Base-by-base conservation (phyloP, 331 rosid genomes). In the Acacia concinna region DNA sequence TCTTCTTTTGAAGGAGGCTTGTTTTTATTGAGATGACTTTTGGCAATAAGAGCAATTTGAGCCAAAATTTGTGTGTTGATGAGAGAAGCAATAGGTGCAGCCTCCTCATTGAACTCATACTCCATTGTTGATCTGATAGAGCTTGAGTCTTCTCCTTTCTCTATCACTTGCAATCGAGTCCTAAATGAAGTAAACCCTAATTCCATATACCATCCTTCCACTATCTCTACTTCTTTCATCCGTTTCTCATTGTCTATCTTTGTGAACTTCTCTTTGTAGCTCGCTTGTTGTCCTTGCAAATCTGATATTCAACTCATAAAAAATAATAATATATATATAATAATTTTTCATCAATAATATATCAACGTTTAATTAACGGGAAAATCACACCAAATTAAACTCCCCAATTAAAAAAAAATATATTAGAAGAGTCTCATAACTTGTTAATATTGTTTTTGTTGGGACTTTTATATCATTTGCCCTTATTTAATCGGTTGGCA, bases 171-270 rank as follows among this genome's bases (percentile, higher is more conserved):
- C 4, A 90, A 74, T 0, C 89, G 84, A 78, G 84, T 80, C 62
- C 87, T 84, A 54, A 73, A 84, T 0, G 82, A 67, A 18, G 84
- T 84, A 51, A 94, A 88, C 7, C 97, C 98, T 7, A 87, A 21
- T 5, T 90, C 93, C 56, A 89, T 40, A 66, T 77, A 84, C 14
- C 96, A 94, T 13, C 96, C 96, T 88, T 94, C 96, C 62, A 88
- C 65, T 20, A 85, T 68, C 60, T 91, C 90, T 4, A 73, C 21
- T 84, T 89, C 96, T 79, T 89, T 91, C 21, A 90, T 75, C 1
- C 79, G 81, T 2, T 84, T 87, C 74, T 86, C 91, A 9, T 86
- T 75, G 54, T 94, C 94, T 14, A 87, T 28, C 74, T 78, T 91
- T 1, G 89, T 91, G 83, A 89, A 90, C 84, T 89, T 89, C 86